Evolutionary conservation across 176 grass and related monocot genomes (phyloP).

Genomic region (Triticum urartu): DNA sequence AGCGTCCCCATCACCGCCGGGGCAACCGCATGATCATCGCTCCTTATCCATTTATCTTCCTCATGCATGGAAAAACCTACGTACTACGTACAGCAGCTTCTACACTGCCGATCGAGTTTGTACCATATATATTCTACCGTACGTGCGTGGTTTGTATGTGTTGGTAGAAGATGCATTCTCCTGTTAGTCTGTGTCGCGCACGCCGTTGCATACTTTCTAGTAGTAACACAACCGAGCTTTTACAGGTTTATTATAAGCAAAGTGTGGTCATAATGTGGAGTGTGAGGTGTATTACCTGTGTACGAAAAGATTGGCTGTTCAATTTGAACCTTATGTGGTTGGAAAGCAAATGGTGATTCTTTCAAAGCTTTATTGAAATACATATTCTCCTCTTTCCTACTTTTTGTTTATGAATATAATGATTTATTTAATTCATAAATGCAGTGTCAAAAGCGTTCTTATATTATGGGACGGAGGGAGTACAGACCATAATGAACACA

Average conservation of each 20-base stretch:
- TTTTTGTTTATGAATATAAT: too few relatives aligned
- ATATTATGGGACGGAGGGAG: too few relatives aligned
- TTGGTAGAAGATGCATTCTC: neutral
- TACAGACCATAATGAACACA: too few relatives aligned
- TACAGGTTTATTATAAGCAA: neutral
- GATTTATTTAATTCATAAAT: too few relatives aligned
- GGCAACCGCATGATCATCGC: neutral
- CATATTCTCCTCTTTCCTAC: too few relatives aligned
- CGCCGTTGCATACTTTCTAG: neutral
- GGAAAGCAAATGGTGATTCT: neutral
- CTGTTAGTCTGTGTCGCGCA: neutral
- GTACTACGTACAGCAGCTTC: neutral
- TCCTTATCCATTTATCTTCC: too few relatives aligned
- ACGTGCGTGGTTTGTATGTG: neutral
- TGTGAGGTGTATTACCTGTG: slow-evolving; percentile 26
- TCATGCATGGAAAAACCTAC: neutral
- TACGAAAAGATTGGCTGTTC: slow-evolving; percentile 1
- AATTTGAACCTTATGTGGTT: slow-evolving; percentile 12
- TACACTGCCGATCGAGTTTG: neutral
- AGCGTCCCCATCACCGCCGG: slow-evolving; percentile 48
- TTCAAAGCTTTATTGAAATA: too few relatives aligned
- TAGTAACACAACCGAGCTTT: neutral
- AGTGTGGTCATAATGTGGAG: neutral
- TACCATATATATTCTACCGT: neutral
- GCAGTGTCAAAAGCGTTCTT: too few relatives aligned